Conservation (phyloP, 306 rosid genomes). For the Lathyrus sativus region DNA sequence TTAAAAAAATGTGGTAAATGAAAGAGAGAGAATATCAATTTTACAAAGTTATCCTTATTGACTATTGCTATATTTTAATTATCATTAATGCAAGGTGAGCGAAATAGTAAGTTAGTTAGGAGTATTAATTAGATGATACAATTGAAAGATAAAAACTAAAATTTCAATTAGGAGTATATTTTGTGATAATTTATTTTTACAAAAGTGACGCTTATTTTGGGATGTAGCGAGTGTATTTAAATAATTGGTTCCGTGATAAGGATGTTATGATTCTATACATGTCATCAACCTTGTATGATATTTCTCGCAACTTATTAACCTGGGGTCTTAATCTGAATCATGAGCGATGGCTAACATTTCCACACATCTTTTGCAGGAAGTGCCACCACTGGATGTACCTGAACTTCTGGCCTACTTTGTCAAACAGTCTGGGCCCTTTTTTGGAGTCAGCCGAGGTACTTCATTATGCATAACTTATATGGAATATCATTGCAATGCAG, state of each 20-base stretch:
- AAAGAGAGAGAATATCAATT: too few species aligned
- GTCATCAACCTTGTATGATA: constrained; percentile 29
- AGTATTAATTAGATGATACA: too few species aligned
- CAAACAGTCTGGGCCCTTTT: constrained; percentile 81
- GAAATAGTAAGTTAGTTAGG: too few species aligned
- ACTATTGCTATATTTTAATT: too few species aligned
- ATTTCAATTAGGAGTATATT: too few species aligned
- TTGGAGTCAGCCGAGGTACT: constrained; percentile 82
- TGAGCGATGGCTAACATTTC: constrained; percentile 34
- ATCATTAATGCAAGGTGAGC: too few species aligned
- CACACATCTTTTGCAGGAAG: constrained; percentile 58
- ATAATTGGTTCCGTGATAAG: constrained; percentile 17
- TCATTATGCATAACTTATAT: constrained; percentile 15
- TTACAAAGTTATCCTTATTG: too few species aligned
- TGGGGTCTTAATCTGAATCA: constrained; percentile 28
- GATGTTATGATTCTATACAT: constrained; percentile 23
- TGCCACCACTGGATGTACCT: constrained; percentile 83
- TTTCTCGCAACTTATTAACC: constrained; percentile 29
- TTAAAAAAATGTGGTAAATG: too few species aligned
- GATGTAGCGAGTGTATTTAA: neutral
- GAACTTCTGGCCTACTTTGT: constrained; percentile 95
- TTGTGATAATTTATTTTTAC: too few species aligned
- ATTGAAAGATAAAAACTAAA: too few species aligned
- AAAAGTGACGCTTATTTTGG: too few species aligned
- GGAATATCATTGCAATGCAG: constrained; percentile 28